Evolutionary conservation across 1,284 basidiomycete genomes (phyloP), one percentile per base, ranked within the genome.

Genomic region (Trametes pubescens): DNA sequence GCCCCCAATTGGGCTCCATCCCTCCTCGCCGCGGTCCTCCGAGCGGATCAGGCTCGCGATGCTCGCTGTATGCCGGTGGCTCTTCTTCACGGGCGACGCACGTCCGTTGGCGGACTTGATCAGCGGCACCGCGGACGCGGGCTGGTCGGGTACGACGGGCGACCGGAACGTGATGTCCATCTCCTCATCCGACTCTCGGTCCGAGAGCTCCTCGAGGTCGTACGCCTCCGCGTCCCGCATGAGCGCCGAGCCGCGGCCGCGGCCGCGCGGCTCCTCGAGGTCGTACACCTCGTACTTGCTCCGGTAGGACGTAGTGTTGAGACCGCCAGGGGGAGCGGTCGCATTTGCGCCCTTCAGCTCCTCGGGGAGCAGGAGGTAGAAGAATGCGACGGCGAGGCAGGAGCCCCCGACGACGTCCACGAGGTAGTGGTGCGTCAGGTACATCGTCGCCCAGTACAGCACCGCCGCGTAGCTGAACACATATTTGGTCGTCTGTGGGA

Each of bases 361-460:
- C 66, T 93, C 87, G 0, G 94, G 94, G 71, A 97, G 87, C 79
- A 91, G 91, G 69, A 93, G 77, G 80, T 97, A 98, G 83, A 99
- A 99, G 73, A 86, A 90, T 14, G 87, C 84, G 16, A 92, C 91
- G 22, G 95, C 91, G 62, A 99, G 85, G 75, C 96, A 98, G 0
- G 94, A 94, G 8, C 97, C 97, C 3, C 91, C 94, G 40, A 96
- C 94, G 70, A 99, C 91, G 74, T 99, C 98, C 78, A 99, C 95
- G 71, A 99, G 89, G 82, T 99, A 99, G 81, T 99, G 95, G 76
- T 98, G 96, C 6, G 93, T 95, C 71, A 97, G 89, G 81, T 98
- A 98, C 97, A 99, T 99, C 37, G 97, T 99, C 26, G 93, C 91
- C 97, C 96, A 99, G 78, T 98, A 99, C 1, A 99, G 85, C 37